phyloP scores from a whole-genome alignment of 495 filamentous ascomycete species.

The Daldinia concentrica region DNA sequence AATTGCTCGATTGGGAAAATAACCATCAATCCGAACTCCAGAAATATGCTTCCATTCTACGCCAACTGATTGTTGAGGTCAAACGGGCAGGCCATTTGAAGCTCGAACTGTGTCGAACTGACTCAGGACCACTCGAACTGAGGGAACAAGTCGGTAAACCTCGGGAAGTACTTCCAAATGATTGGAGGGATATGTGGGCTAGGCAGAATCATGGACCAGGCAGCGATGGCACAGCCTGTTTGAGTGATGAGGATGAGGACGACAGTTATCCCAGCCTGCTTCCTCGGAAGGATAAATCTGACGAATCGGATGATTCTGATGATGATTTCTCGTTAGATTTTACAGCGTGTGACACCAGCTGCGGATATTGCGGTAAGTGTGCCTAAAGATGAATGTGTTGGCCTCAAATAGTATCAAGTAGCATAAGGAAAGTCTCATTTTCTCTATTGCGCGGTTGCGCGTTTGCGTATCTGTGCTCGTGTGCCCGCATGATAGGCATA shows the following conservation, averaged over 20 bases:
- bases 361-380: conserved; percentile 57
- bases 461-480: conserved; percentile 10
- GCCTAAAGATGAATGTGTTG: conserved; percentile 9
- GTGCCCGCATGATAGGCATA: conserved; percentile 10
- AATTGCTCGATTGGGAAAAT: conserved; percentile 64
- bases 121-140: conserved; percentile 52
- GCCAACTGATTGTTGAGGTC: conserved; percentile 53
- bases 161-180: conserved; percentile 41
- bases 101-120: conserved; percentile 56
- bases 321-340: conserved; percentile 52
- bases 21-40: conserved; percentile 52
- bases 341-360: conserved; percentile 52
- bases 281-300: conserved; percentile 7
- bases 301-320: conserved; percentile 31
- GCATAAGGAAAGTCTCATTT: not conserved
- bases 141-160: conserved; percentile 49
- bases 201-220: not conserved
- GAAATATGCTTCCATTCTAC: conserved; percentile 54
- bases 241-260: conserved; percentile 29
- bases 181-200: conserved; percentile 39
- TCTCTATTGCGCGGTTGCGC: conserved; percentile 1
- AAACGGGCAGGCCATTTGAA: conserved; percentile 49
- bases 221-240: conserved; percentile 8
- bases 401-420: conserved; percentile 1
- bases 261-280: conserved; percentile 18